Conservation (phyloP, 768 basidiomycete species). For the Lactarius akahatsu region DNA sequence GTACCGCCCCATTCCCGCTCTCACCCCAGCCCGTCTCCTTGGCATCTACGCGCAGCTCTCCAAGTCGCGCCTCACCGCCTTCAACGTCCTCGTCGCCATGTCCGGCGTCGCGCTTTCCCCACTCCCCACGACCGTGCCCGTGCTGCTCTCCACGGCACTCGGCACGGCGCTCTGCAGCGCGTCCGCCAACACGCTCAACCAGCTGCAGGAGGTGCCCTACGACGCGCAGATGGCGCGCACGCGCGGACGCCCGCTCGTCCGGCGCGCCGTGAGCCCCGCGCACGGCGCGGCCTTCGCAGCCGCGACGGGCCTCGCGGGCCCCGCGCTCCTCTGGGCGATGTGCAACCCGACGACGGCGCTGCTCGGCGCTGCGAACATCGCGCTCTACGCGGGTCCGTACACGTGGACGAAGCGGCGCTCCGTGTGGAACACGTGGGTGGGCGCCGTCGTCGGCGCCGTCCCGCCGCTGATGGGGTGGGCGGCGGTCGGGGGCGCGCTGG, state of each 20-base stretch:
- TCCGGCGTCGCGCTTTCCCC: constrained; percentile 93
- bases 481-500: constrained; percentile 79
- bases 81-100: constrained; percentile 88
- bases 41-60: constrained; percentile 78
- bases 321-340: constrained; percentile 72
- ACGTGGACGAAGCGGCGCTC: constrained; percentile 88
- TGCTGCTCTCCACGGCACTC: constrained; percentile 80
- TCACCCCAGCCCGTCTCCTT: constrained; percentile 53
- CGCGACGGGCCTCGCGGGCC: constrained; percentile 75
- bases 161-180: constrained; percentile 91
- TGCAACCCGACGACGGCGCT: constrained; percentile 84
- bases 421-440: constrained; percentile 90
- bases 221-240: constrained; percentile 97
- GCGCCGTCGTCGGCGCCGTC: constrained; percentile 86
- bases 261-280: constrained; percentile 76
- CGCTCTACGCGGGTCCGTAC: constrained; percentile 87
- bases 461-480: constrained; percentile 99
- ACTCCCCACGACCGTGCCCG: constrained; percentile 75
- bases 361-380: constrained; percentile 81
- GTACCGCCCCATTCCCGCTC: constrained; percentile 34
- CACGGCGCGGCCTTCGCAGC: constrained; percentile 83
- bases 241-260: constrained; percentile 80
- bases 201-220: constrained; percentile 90
- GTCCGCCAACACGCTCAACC: constrained; percentile 93
- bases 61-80: constrained; percentile 77